Conservation (phyloP, 169 alveolate genomes). For the Eimeria tenella region DNA sequence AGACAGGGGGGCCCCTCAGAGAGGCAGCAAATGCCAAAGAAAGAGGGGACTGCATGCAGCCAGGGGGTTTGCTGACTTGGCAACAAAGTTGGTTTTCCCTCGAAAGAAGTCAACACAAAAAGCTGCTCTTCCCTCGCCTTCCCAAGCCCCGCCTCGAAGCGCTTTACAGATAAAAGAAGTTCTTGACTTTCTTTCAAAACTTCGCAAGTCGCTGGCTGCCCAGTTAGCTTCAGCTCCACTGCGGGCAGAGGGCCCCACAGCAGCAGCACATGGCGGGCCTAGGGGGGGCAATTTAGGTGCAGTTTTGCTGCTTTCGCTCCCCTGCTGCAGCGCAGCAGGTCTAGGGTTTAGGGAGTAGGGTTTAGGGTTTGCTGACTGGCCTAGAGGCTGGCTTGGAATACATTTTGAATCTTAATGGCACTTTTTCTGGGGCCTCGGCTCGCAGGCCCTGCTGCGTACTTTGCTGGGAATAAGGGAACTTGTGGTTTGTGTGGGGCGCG, state of each 20-base stretch:
- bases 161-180: constrained; percentile 20
- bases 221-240: constrained; percentile 53
- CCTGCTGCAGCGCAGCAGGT: too few relatives aligned
- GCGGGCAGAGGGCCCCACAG: not conserved
- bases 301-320: too few relatives aligned
- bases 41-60: not conserved
- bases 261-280: not conserved
- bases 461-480: constrained; percentile 15
- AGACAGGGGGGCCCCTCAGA: not conserved
- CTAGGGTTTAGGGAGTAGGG: too few relatives aligned
- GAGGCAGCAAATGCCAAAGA: not conserved
- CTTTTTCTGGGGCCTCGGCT: too few relatives aligned
- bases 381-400: too few relatives aligned
- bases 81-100: constrained; percentile 15
- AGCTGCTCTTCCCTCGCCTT: not conserved
- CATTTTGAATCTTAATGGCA: too few relatives aligned
- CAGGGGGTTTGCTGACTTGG: constrained; percentile 21
- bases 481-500: not conserved
- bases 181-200: not conserved
- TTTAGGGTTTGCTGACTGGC: too few relatives aligned
- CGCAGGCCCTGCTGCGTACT: not conserved
- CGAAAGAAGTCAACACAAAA: not conserved
- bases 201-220: constrained; percentile 54
- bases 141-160: not conserved
- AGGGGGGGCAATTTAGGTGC: too few relatives aligned